Evolutionary conservation across 1,284 basidiomycete genomes (phyloP).

Genomic region (Hemileia vastatrix): DNA sequence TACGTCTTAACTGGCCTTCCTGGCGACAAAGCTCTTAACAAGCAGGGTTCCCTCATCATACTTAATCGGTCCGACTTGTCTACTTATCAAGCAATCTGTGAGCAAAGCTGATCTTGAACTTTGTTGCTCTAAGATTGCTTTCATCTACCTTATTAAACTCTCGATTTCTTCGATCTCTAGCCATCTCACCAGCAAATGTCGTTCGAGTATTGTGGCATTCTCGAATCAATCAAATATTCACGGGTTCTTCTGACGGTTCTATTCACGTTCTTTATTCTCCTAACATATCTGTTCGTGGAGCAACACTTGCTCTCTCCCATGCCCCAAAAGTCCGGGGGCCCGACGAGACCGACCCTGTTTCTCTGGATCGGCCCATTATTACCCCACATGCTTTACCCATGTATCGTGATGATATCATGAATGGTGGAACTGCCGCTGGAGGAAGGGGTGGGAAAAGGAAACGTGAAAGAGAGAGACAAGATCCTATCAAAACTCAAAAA

Average conservation of each 20-base stretch:
- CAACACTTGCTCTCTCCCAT: constrained; percentile 65
- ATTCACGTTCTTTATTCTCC: constrained; percentile 86
- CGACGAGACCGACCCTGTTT: constrained; percentile 50
- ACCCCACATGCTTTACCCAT: constrained; percentile 81
- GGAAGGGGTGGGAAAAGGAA: constrained; percentile 64
- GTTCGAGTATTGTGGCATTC: constrained; percentile 86
- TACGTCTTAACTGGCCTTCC: constrained; percentile 66
- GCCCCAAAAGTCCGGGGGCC: constrained; percentile 46
- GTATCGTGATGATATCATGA: constrained; percentile 69
- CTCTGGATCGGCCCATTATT: constrained; percentile 63
- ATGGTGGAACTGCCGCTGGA: constrained; percentile 35
- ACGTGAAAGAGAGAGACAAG: constrained; percentile 74
- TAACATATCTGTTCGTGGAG: constrained; percentile 73
- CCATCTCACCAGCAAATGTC: constrained; percentile 55
- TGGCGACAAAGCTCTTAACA: constrained; percentile 36
- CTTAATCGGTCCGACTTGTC: constrained; percentile 13
- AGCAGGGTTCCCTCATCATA: constrained; percentile 12
- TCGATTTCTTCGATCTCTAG: neutral
- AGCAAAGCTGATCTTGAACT: neutral
- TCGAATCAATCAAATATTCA: constrained; percentile 93
- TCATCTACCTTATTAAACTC: neutral
- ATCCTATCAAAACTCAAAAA: constrained; percentile 77
- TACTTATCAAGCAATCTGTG: constrained; percentile 12
- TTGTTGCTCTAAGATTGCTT: neutral
- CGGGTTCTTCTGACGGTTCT: constrained; percentile 74